Evolutionary conservation across 805 yeast species (phyloP).

Genomic region (Cyberlindnera suaveolens): DNA sequence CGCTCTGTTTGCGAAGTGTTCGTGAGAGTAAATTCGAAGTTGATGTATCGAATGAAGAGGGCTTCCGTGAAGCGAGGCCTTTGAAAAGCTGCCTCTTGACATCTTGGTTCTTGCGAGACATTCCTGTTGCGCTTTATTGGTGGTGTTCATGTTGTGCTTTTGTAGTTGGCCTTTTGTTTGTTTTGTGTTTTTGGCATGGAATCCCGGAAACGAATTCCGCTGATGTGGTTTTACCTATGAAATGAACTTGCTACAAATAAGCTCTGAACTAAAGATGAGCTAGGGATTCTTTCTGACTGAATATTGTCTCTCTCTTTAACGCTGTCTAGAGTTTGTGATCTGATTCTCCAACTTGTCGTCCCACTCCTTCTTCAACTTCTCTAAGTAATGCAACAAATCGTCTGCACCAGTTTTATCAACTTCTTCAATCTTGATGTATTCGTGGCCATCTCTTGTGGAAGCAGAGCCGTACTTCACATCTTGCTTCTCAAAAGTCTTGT

Average conservation of each 20-base stretch:
- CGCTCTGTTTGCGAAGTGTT: conserved; percentile 23
- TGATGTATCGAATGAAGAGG: conserved; percentile 11
- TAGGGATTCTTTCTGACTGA: no score
- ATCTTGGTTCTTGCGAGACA: conserved; percentile 7
- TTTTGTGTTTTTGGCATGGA: no score
- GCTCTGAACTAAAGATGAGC: no score
- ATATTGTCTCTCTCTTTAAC: neutral
- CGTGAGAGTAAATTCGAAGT: conserved; percentile 20
- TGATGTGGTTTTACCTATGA: no score
- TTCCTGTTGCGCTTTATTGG: neutral
- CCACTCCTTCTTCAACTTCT: conserved; percentile 59
- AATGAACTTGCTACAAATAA: no score
- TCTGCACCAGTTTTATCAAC: conserved; percentile 59
- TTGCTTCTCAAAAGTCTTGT: conserved; percentile 40
- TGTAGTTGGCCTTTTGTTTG: neutral
- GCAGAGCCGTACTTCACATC: conserved; percentile 70
- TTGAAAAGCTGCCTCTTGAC: conserved; percentile 22
- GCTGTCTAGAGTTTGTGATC: conserved; percentile 37
- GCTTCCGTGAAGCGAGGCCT: conserved; percentile 10
- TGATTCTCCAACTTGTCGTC: conserved; percentile 69
- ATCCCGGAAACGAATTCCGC: no score
- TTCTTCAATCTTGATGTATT: conserved; percentile 48
- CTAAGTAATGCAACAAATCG: conserved; percentile 62
- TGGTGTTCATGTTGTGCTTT: neutral
- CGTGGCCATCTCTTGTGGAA: conserved; percentile 55